Conservation (phyloP, 2,329 filamentous ascomycete species). For the Clathrospora elynae region DNA sequence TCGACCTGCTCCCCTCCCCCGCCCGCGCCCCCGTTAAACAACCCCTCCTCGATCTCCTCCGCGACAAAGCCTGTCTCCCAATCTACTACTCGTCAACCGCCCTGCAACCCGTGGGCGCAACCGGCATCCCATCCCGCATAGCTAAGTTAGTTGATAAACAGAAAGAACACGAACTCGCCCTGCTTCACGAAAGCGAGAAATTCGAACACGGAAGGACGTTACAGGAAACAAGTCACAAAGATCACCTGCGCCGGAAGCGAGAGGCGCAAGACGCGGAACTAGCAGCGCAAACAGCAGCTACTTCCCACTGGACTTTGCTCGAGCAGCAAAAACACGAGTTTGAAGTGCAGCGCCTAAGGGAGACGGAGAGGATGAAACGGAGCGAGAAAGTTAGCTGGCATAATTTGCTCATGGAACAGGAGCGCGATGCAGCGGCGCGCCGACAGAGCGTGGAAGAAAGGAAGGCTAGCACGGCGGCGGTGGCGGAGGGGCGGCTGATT, state of each 20-base stretch:
- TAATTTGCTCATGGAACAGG: conserved; percentile 35
- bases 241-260: conserved; percentile 32
- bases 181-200: conserved; percentile 35
- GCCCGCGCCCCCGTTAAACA: conserved; percentile 25
- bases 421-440: conserved; percentile 31
- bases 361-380: conserved; percentile 40
- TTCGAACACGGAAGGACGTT: conserved; percentile 37
- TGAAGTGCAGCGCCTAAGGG: conserved; percentile 38
- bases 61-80: conserved; percentile 41
- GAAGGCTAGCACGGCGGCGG: conserved; percentile 20
- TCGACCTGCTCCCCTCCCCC: conserved; percentile 43
- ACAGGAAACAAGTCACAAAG: conserved; percentile 38
- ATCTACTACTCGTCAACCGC: conserved; percentile 45
- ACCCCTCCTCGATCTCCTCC: conserved; percentile 37
- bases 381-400: conserved; percentile 40
- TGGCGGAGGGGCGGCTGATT: conserved; percentile 27
- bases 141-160: conserved; percentile 37
- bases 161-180: conserved; percentile 38
- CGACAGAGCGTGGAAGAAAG: conserved; percentile 32
- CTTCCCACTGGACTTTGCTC: conserved; percentile 28
- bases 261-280: conserved; percentile 37
- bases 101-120: conserved; percentile 45
- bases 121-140: conserved; percentile 40
- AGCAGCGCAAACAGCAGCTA: conserved; percentile 24
- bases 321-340: conserved; percentile 41